These are phyloP conservation scores for Microdochium paspali DNA, from an alignment of 2,329 filamentous ascomycete genomes.

Conservation along the genomic window DNA sequence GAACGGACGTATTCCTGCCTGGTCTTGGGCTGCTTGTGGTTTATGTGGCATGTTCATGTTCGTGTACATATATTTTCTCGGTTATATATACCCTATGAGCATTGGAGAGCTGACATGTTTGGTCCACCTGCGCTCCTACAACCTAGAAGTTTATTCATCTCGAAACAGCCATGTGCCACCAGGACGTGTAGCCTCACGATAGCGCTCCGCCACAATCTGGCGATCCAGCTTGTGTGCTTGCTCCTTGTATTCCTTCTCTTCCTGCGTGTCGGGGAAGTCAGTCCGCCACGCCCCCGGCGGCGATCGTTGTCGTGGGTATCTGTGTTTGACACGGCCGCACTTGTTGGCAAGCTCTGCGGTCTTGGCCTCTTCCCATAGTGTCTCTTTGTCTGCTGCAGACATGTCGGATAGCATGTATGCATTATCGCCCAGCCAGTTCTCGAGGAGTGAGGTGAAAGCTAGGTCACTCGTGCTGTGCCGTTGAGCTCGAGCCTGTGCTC, in stretches of 20 bases:
- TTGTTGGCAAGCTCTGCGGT: constrained; percentile 63
- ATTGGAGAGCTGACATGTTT: too few species aligned
- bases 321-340: constrained; percentile 68
- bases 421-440: constrained; percentile 47
- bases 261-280: constrained; percentile 85
- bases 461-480: constrained; percentile 22
- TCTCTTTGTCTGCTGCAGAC: constrained; percentile 49
- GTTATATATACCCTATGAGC: too few species aligned
- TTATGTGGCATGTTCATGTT: too few species aligned
- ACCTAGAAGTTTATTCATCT: constrained; percentile 73
- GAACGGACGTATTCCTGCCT: too few species aligned
- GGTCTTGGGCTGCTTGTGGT: too few species aligned
- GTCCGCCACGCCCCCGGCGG: constrained; percentile 87
- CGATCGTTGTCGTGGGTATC: constrained; percentile 59
- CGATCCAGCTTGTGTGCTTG: constrained; percentile 56
- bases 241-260: constrained; percentile 55
- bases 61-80: too few species aligned
- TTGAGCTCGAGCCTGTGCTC: constrained; percentile 50
- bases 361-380: constrained; percentile 67
- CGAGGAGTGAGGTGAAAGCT: constrained; percentile 30
- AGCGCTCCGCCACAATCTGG: constrained; percentile 60
- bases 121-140: too few species aligned
- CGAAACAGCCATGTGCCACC: constrained; percentile 72
- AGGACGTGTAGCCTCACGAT: constrained; percentile 70
- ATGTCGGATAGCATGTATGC: constrained; percentile 51